Conservation (phyloP, 2,329 filamentous ascomycete genomes). For the Aspergillus brunneoviolaceus region DNA sequence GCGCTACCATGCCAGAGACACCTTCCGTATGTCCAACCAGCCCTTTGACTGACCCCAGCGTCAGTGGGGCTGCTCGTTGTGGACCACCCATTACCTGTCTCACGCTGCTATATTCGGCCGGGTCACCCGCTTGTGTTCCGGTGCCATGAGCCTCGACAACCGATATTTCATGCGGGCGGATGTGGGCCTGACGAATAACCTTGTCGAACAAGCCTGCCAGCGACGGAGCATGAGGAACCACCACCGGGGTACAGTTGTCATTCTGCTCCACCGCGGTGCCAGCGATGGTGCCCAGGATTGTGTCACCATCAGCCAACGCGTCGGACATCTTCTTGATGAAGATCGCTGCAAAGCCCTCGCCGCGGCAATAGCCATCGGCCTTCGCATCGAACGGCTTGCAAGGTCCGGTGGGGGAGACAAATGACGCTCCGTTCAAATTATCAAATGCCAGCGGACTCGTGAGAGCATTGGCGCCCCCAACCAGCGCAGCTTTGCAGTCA, state of each 20-base stretch:
- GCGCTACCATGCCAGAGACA: slow-evolving; percentile 31
- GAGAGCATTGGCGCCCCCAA: slow-evolving; percentile 38
- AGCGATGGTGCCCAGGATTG: slow-evolving; percentile 46
- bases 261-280: slow-evolving; percentile 36
- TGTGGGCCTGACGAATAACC: slow-evolving; percentile 22
- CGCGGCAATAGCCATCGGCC: slow-evolving; percentile 55
- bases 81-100: slow-evolving; percentile 21
- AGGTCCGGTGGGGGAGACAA: slow-evolving; percentile 46
- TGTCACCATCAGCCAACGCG: slow-evolving; percentile 48
- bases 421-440: slow-evolving; percentile 36
- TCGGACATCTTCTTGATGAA: slow-evolving; percentile 50
- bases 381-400: slow-evolving; percentile 50
- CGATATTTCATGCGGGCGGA: slow-evolving; percentile 27
- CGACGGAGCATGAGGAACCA: slow-evolving; percentile 20
- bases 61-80: slow-evolving; percentile 13
- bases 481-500: slow-evolving; percentile 29
- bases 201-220: slow-evolving; percentile 33
- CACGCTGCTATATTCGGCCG: slow-evolving; percentile 29
- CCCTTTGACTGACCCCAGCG: slow-evolving; percentile 35
- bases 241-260: slow-evolving; percentile 26
- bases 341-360: slow-evolving; percentile 48
- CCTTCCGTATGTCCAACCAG: slow-evolving; percentile 37
- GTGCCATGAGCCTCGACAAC: slow-evolving; percentile 39
- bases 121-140: slow-evolving; percentile 34
- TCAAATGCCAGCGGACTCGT: slow-evolving; percentile 25